These are phyloP conservation scores for Bertia moriformis DNA, from an alignment of 2,329 filamentous ascomycete species.

Conservation along the genomic window DNA sequence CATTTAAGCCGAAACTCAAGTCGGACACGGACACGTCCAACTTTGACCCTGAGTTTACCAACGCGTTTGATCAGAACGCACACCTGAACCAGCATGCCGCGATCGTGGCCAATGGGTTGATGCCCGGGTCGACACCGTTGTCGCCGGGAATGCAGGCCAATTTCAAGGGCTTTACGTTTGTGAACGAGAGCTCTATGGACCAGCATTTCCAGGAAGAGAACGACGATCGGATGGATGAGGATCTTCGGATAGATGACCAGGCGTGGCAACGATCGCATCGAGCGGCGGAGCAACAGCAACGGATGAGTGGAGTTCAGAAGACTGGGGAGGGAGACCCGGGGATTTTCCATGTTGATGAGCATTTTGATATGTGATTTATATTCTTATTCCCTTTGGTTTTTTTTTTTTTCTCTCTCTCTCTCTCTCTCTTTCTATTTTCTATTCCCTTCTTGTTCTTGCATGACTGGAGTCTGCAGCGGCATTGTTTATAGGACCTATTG, in stretches of 20 bases:
- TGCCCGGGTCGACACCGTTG: constrained; percentile 69
- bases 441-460: constrained; percentile 5
- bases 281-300: constrained; percentile 16
- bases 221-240: constrained; percentile 23
- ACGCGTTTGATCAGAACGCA: constrained; percentile 71
- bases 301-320: constrained; percentile 25
- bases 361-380: constrained; percentile 27
- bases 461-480: constrained; percentile 1
- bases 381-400: constrained; percentile 8
- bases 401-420: constrained; percentile 5
- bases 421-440: constrained; percentile 2
- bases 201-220: constrained; percentile 55
- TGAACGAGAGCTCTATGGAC: constrained; percentile 92
- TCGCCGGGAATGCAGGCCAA: constrained; percentile 95
- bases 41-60: constrained; percentile 97
- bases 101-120: constrained; percentile 70
- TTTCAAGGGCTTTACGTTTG: constrained; percentile 96
- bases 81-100: constrained; percentile 86
- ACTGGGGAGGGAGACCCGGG: constrained; percentile 19
- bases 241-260: constrained; percentile 46
- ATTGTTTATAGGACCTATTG: too few species aligned
- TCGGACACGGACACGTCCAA: constrained; percentile 93
- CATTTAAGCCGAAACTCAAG: constrained; percentile 95
- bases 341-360: constrained; percentile 25
- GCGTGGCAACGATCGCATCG: constrained; percentile 14